A percentile compares a stretch with the other conserved stretches of the same genome.
Conservation (phyloP, 1,284 basidiomycete species). For the Stygiomarasmius scandens region DNA sequence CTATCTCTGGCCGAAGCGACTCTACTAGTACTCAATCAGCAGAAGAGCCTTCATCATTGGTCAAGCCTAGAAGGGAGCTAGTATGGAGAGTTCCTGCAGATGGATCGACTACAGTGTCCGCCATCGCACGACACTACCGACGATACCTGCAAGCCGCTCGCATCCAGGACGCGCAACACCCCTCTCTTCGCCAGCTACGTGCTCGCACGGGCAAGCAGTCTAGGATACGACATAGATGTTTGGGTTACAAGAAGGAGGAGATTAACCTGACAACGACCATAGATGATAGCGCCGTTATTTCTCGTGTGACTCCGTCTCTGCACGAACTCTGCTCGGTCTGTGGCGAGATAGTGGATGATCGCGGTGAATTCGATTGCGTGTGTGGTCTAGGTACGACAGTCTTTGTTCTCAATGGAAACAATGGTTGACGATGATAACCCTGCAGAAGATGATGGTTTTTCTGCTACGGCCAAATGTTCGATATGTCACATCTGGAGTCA, state of each 20-base stretch:
- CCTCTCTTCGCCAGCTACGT: not conserved
- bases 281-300: not conserved
- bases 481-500: too few relatives aligned
- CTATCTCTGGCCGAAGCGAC: not conserved
- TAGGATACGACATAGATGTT: not conserved
- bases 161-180: not conserved
- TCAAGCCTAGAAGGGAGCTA: not conserved
- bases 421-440: too few relatives aligned
- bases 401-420: too few relatives aligned
- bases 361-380: not conserved
- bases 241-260: not conserved
- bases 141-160: not conserved
- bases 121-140: not conserved
- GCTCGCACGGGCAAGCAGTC: not conserved
- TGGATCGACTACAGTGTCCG: not conserved
- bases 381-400: too few relatives aligned
- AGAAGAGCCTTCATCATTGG: not conserved
- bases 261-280: not conserved
- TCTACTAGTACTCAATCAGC: not conserved
- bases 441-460: too few relatives aligned
- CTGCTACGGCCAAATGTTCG: too few relatives aligned
- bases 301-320: not conserved
- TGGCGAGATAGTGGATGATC: not conserved
- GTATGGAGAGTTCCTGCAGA: not conserved
- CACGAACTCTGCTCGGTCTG: not conserved